These are phyloP conservation scores for Petunia secreta DNA, from an alignment of 257 asterid species.

Conservation along the genomic window DNA sequence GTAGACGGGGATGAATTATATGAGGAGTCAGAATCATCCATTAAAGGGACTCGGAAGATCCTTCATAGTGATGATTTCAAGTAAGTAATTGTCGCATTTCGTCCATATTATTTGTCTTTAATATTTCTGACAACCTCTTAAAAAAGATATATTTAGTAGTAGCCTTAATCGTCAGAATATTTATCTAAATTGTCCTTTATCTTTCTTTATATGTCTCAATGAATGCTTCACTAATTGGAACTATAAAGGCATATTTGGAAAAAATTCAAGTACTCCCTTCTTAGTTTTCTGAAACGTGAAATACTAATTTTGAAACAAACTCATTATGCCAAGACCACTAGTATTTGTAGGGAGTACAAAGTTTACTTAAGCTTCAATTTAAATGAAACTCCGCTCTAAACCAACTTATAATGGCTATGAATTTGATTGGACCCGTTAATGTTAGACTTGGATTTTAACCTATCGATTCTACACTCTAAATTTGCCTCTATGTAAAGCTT, in stretches of 20 bases:
- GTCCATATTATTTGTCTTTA: not conserved
- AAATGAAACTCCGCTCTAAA: too few relatives aligned
- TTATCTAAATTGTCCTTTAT: not conserved
- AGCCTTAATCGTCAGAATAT: too few relatives aligned
- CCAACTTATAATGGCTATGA: too few relatives aligned
- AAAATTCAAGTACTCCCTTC: not conserved
- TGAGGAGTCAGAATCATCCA: slow-evolving; percentile 53
- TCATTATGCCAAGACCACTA: too few relatives aligned
- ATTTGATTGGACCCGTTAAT: too few relatives aligned
- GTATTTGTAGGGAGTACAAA: too few relatives aligned
- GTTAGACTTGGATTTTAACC: not conserved
- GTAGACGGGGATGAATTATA: slow-evolving; percentile 37
- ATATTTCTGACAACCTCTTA: not conserved
- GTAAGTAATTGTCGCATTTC: slow-evolving; percentile 34
- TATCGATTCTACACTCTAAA: not conserved
- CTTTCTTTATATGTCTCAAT: not conserved
- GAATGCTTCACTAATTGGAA: not conserved
- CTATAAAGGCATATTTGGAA: too few relatives aligned
- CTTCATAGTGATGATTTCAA: slow-evolving; percentile 51
- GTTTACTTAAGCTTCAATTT: too few relatives aligned
- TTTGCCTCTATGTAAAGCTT: not conserved
- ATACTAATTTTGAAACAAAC: too few relatives aligned
- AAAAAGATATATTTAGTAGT: not conserved
- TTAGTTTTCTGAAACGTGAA: too few relatives aligned
- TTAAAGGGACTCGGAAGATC: slow-evolving; percentile 71